Percentiles rank a stretch among this genome's conserved stretches.
Evolutionary conservation across 73 alveolate species (phyloP).

Genomic region (Paramecium bursaria): DNA sequence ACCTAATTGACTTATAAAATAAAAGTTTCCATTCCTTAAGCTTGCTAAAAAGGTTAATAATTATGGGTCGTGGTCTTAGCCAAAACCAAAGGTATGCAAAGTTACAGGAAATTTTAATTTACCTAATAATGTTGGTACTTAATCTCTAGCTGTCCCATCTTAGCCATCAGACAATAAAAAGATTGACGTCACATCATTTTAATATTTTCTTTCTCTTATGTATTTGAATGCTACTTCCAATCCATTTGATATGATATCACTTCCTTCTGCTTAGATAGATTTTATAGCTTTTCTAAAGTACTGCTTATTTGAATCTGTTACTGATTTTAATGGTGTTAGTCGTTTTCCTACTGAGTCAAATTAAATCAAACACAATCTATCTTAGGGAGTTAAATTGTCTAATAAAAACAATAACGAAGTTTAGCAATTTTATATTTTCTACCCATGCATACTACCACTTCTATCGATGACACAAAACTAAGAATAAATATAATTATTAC

Average conservation of each 20-base stretch:
- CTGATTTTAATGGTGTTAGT: conserved; percentile 62
- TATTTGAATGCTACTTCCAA: conserved; percentile 66
- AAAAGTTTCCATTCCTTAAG: too few relatives aligned
- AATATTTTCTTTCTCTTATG: conserved; percentile 66
- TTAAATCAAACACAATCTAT: conserved; percentile 67
- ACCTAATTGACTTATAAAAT: too few relatives aligned
- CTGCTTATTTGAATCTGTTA: conserved; percentile 69
- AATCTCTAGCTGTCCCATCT: not conserved
- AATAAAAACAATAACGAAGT: conserved; percentile 67
- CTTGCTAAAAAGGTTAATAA: too few relatives aligned
- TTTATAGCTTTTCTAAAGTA: conserved; percentile 40
- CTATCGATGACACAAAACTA: conserved; percentile 78
- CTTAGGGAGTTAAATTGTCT: conserved; percentile 64
- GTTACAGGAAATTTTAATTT: not conserved
- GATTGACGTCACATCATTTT: conserved; percentile 70
- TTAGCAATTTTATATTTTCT: conserved; percentile 70
- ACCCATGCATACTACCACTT: conserved; percentile 80
- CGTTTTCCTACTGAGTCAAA: conserved; percentile 65
- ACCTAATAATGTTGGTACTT: not conserved
- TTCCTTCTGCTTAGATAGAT: conserved; percentile 72
- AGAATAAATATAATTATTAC: too few relatives aligned
- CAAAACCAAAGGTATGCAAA: conserved; percentile 29
- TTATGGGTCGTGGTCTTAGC: conserved; percentile 13
- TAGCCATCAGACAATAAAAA: conserved; percentile 83
- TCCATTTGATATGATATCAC: conserved; percentile 72